Evolutionary conservation across 306 rosid species (phyloP).

Genomic region (Malus asiatica): DNA sequence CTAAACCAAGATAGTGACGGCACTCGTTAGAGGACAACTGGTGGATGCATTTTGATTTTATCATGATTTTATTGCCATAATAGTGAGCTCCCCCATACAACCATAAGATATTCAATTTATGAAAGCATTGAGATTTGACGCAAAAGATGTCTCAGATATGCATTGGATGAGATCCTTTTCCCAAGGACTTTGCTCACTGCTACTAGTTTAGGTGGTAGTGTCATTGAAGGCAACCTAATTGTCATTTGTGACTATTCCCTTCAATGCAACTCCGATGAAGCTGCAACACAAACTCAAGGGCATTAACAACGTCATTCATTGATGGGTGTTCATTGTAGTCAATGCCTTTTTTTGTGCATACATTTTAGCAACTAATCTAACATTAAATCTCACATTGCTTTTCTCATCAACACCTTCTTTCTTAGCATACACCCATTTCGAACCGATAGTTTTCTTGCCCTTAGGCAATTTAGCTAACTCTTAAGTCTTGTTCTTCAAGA

Average conservation of each 20-base stretch:
- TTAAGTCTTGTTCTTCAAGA: background rate
- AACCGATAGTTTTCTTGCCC: background rate
- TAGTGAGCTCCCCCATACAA: too few relatives aligned
- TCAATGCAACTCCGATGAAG: conserved; percentile 2
- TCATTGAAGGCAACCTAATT: background rate
- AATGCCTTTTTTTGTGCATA: too few relatives aligned
- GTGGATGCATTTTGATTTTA: too few relatives aligned
- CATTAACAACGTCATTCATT: conserved; percentile 15
- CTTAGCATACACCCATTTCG: background rate
- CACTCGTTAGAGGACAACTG: too few relatives aligned
- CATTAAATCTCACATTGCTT: too few relatives aligned
- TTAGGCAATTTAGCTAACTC: background rate
- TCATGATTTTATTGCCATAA: too few relatives aligned
- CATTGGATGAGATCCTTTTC: background rate
- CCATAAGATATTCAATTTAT: too few relatives aligned
- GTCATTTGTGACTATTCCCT: background rate
- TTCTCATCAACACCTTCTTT: background rate
- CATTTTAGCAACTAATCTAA: too few relatives aligned
- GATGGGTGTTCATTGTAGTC: conserved; percentile 8
- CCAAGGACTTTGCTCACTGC: background rate
- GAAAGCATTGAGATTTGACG: too few relatives aligned
- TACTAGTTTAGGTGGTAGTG: background rate
- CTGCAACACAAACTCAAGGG: conserved; percentile 18
- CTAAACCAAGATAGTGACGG: too few relatives aligned
- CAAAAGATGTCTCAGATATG: background rate